Evolutionary conservation across 2,329 filamentous ascomycete species (phyloP).

Genomic region (Colletotrichum tropicicola): DNA sequence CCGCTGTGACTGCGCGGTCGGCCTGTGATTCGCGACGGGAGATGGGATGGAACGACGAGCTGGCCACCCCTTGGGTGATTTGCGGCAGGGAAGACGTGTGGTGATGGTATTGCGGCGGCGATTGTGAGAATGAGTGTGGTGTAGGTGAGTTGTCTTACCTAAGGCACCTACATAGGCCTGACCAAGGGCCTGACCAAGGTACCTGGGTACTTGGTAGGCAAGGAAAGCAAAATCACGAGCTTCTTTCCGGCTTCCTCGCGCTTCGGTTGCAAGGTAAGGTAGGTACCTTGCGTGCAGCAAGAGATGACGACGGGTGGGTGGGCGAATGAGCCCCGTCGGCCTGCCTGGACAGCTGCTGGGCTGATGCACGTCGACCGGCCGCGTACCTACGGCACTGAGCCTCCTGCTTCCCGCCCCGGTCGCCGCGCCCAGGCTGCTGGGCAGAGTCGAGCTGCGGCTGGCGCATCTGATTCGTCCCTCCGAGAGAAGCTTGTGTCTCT

Average conservation of each 20-base stretch:
- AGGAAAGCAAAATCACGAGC: background rate
- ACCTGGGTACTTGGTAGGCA: background rate
- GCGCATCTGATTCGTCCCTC: constrained; percentile 15
- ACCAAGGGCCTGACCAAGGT: no score
- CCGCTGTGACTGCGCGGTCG: background rate
- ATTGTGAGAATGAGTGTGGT: no score
- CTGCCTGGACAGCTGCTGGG: background rate
- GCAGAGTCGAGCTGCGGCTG: background rate
- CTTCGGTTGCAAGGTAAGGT: no score
- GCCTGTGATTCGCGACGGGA: constrained; percentile 7
- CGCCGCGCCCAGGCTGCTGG: no score
- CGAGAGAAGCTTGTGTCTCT: constrained; percentile 21
- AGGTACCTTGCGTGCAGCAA: no score
- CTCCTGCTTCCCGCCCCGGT: constrained; percentile 6
- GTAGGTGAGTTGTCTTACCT: no score
- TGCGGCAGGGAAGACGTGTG: constrained; percentile 16
- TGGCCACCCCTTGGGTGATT: constrained; percentile 7
- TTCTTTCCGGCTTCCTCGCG: constrained; percentile 2
- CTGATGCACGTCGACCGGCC: constrained; percentile 21
- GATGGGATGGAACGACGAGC: background rate
- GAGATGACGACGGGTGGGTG: no score
- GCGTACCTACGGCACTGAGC: constrained; percentile 27
- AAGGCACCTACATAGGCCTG: no score
- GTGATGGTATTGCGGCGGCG: background rate
- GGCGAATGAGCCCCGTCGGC: no score